Percentiles rank a stretch among this genome's conserved stretches.
Evolutionary conservation across 208 protist species (phyloP).

Genomic region (Wallacemonas sp.): DNA sequence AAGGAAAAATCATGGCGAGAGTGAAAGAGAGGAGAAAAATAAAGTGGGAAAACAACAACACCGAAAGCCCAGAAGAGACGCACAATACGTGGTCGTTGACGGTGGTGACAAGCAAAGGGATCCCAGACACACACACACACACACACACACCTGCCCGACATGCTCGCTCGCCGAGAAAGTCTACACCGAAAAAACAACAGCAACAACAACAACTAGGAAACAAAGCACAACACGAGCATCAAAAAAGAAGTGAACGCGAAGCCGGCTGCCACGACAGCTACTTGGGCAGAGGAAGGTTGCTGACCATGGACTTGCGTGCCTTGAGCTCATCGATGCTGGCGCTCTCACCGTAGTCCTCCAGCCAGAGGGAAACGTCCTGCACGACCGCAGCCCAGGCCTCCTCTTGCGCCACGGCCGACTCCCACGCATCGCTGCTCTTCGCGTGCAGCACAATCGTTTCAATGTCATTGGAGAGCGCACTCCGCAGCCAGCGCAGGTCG

Average conservation of each 20-base stretch:
- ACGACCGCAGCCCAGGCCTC: conserved; percentile 42
- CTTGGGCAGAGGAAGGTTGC: not conserved
- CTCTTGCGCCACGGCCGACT: not conserved
- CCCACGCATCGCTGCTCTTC: conserved; percentile 49
- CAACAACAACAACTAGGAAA: no score
- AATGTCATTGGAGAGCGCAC: conserved; percentile 67
- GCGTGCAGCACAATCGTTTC: conserved; percentile 52
- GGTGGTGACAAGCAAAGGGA: not conserved
- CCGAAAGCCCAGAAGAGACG: not conserved
- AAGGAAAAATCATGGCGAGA: not conserved
- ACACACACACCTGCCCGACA: not conserved
- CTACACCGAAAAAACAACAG: no score
- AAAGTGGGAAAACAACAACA: not conserved
- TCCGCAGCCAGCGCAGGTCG: conserved; percentile 40
- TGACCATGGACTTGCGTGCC: conserved; percentile 2
- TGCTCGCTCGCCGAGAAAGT: no score
- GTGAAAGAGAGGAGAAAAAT: not conserved
- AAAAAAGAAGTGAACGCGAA: no score
- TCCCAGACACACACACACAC: not conserved
- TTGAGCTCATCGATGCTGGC: conserved; percentile 39
- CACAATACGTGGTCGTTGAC: no score
- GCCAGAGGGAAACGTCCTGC: conserved; percentile 41
- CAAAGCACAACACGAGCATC: no score
- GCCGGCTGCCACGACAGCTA: not conserved
- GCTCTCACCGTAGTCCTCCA: conserved; percentile 49